Conservation (phyloP, 768 basidiomycete species). For the Dictyophora rubrovolvata region DNA sequence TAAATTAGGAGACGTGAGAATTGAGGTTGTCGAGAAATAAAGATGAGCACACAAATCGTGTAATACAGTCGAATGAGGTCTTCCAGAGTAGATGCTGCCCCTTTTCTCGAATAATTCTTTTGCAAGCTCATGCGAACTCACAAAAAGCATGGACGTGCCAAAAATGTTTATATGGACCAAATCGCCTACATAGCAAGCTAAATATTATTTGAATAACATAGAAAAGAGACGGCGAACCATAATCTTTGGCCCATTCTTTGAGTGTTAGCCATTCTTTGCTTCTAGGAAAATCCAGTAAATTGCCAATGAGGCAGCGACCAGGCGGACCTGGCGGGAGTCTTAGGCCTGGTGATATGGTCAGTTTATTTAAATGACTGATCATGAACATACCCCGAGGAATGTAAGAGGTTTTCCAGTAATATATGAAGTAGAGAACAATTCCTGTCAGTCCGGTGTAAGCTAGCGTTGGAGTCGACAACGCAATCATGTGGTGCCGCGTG, state of each 20-base stretch:
- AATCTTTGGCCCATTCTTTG: neutral
- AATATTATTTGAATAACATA: neutral
- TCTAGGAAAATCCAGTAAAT: neutral
- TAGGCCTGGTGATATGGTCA: neutral
- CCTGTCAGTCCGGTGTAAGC: neutral
- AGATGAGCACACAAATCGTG: slow-evolving; percentile 9
- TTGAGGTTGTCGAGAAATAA: neutral
- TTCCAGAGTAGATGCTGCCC: slow-evolving; percentile 12
- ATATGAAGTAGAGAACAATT: neutral
- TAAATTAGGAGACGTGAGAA: neutral
- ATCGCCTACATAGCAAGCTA: slow-evolving; percentile 14
- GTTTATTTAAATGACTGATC: neutral
- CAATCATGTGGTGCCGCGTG: too few species aligned
- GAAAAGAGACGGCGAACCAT: too few species aligned
- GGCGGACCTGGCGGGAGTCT: neutral
- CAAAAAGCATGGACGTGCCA: slow-evolving; percentile 8
- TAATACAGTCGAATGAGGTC: slow-evolving; percentile 11
- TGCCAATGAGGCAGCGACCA: neutral
- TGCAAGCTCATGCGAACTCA: slow-evolving; percentile 13
- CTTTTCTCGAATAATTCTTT: slow-evolving; percentile 14
- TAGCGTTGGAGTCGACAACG: too few species aligned
- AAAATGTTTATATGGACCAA: slow-evolving; percentile 12
- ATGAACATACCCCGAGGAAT: neutral
- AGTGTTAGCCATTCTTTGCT: neutral
- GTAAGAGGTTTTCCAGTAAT: neutral